Evolutionary conservation across 805 yeast species (phyloP).

Genomic region (Candida qinlingensis): DNA sequence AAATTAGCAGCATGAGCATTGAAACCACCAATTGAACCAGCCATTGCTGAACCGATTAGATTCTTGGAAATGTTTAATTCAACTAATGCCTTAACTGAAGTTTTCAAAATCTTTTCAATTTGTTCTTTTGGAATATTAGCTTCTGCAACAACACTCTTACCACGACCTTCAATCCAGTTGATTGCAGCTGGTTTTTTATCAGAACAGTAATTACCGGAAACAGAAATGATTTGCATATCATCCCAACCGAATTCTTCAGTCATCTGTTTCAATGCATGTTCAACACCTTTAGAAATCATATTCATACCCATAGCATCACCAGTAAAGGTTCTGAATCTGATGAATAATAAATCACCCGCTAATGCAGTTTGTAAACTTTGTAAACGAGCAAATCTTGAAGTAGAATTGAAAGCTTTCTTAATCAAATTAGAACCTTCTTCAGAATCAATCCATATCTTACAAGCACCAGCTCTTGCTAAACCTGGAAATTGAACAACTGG

Average conservation of each 20-base stretch:
- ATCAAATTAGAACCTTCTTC: conserved; percentile 83
- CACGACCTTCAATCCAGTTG: conserved; percentile 99
- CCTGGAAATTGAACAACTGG: conserved; percentile 92
- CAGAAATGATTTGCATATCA: conserved; percentile 89
- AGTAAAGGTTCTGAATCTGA: conserved; percentile 95
- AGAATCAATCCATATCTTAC: conserved; percentile 92
- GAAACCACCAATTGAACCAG: conserved; percentile 96
- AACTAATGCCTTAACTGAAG: conserved; percentile 88
- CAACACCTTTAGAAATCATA: conserved; percentile 98
- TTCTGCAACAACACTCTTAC: conserved; percentile 96
- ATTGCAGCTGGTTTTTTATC: conserved; percentile 98
- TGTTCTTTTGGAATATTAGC: conserved; percentile 81
- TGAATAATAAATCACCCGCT: conserved; percentile 85
- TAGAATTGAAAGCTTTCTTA: conserved; percentile 89
- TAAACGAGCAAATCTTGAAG: conserved; percentile 94
- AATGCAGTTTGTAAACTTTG: conserved; percentile 87
- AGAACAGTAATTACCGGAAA: conserved; percentile 96
- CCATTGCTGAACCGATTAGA: conserved; percentile 95
- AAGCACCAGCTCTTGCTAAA: conserved; percentile 84
- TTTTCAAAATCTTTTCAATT: conserved; percentile 78
- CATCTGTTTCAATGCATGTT: conserved; percentile 78
- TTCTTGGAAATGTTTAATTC: conserved; percentile 87
- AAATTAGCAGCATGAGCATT: conserved; percentile 98
- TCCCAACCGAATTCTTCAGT: conserved; percentile 83
- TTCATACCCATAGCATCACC: conserved; percentile 99